Evolutionary conservation across 495 filamentous ascomycete species (phyloP), one percentile per base, ranked within the genome.

Genomic region (Viridothelium virens): DNA sequence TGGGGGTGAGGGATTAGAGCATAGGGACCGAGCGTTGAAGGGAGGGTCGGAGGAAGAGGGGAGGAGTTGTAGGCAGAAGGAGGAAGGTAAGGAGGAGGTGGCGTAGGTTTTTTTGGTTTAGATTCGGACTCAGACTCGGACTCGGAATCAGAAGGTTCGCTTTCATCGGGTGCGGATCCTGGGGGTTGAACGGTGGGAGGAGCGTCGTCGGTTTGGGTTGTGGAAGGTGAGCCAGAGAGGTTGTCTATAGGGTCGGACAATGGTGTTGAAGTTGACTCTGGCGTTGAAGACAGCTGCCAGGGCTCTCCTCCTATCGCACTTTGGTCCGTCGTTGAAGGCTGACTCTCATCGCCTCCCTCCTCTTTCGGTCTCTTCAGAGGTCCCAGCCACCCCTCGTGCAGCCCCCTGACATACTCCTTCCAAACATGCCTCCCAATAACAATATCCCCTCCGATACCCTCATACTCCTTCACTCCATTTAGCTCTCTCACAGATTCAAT

Each of bases 341-440:
- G 53, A n/a, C 6, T 4, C 61, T 70, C 71, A 41, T 61, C 59
- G 46, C 56, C n/a, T 65, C 61, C 56, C 0, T 76, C 70, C n/a
- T 73, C 68, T 33, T 68, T 56, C 14, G 82, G 82, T 61, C 78
- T 73, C 70, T 86, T 82, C 34, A 96, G 78, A 1, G 94, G 92
- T 1, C 94, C 94, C 18, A 99, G 79, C 94, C 95, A 97, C 63
- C 94, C 94, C 73, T 99, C 94, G 68, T 99, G 94, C 66, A 97
- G 70, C 36, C 94, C 94, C 36, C 91, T 84, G 10, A 97, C 78
- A 76, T 97, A 99, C 77, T 99, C 94, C 77, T 97, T 97, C 94
- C 94, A 99, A 9, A 92, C 89, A 73, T 97, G 87, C 66, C 94
- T 82, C 5, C 95, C 94, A 68, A 99, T 85, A 3, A 97, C 85